phyloP scores from a whole-genome alignment of 148 eudicot species.

The Dianthus caryophyllus region DNA sequence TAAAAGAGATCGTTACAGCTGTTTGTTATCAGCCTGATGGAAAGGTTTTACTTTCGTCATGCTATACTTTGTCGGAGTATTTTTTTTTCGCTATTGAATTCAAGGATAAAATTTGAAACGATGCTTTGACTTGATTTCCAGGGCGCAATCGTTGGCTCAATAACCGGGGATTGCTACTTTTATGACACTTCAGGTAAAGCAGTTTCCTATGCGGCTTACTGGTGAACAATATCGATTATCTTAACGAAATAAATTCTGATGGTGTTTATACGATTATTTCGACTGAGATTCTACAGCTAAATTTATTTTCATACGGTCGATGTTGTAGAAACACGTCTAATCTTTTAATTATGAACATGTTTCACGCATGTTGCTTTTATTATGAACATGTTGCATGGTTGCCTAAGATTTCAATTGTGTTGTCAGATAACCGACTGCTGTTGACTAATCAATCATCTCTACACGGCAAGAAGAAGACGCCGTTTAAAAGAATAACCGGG shows the following conservation, averaged over 20 bases:
- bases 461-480: conserved; percentile 63
- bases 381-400: neutral
- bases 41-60: conserved; percentile 42
- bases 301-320: neutral
- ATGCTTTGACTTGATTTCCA: conserved; percentile 25
- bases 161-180: conserved; percentile 39
- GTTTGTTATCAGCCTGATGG: conserved; percentile 81
- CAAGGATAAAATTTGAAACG: neutral
- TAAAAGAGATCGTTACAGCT: conserved; percentile 77
- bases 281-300: neutral
- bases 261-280: neutral
- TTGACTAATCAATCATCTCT: conserved; percentile 44
- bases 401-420: neutral
- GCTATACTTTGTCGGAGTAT: neutral
- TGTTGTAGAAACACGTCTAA: neutral
- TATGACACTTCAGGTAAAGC: conserved; percentile 48
- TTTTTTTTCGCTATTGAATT: conserved; percentile 3
- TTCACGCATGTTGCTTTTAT: too few species aligned
- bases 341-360: too few species aligned
- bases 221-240: neutral
- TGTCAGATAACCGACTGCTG: conserved; percentile 59
- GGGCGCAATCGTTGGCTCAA: conserved; percentile 65
- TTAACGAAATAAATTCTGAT: neutral
- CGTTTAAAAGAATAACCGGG: conserved; percentile 66
- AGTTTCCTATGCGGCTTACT: neutral